A percentile compares a stretch with the other conserved stretches of the same genome.
phyloP scores from a whole-genome alignment of 768 basidiomycete genomes.

The Collybiopsis luxurians region DNA sequence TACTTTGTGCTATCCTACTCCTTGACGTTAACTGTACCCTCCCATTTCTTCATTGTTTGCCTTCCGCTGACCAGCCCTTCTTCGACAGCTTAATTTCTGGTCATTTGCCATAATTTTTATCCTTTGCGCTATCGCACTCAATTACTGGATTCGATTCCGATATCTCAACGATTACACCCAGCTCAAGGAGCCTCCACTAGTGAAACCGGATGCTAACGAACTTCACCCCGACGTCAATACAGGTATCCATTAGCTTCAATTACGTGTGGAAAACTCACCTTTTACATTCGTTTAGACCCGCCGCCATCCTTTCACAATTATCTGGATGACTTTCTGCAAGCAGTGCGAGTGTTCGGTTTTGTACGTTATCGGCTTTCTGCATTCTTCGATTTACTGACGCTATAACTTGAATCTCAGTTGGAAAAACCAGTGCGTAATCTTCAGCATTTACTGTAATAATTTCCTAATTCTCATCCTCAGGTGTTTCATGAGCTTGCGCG shows the following conservation, averaged over 20 bases:
- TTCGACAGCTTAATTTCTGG: conserved; percentile 82
- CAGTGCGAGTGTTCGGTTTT: conserved; percentile 96
- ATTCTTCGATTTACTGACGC: not conserved
- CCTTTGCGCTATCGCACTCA: conserved; percentile 61
- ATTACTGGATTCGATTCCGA: conserved; percentile 83
- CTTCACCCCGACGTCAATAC: conserved; percentile 91
- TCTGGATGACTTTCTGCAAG: conserved; percentile 94
- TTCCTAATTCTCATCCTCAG: conserved; percentile 33
- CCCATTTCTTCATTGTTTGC: conserved; percentile 4
- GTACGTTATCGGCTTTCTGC: conserved; percentile 33
- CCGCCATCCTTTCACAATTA: conserved; percentile 90
- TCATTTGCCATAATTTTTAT: conserved; percentile 79
- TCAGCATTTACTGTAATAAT: not conserved
- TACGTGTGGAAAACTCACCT: not conserved
- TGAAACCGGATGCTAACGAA: conserved; percentile 81
- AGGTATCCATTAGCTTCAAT: conserved; percentile 21
- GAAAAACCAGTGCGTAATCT: conserved; percentile 81
- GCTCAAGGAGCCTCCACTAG: conserved; percentile 77
- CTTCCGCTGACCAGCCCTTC: conserved; percentile 6
- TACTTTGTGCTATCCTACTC: conserved; percentile 83
- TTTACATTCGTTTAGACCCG: conserved; percentile 39
- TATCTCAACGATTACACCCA: conserved; percentile 75
- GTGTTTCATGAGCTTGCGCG: conserved; percentile 97
- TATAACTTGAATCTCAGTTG: conserved; percentile 29
- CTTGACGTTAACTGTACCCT: conserved; percentile 78